A percentile compares a stretch with the other conserved stretches of the same genome.
Conservation (phyloP, 768 basidiomycete species). For the Dentipellis sp. region DNA sequence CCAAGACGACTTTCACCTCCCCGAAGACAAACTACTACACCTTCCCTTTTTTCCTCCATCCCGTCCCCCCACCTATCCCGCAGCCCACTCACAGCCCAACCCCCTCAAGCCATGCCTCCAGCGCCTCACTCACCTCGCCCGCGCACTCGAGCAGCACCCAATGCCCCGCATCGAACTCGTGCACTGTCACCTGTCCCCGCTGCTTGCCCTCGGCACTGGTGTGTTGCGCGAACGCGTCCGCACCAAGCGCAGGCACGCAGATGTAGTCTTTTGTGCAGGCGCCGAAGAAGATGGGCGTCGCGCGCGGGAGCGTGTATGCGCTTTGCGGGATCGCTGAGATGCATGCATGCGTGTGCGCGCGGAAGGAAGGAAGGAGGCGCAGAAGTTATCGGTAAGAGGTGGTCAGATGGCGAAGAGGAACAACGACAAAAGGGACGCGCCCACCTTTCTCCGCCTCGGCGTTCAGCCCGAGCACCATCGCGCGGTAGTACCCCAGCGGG, state of each 20-base stretch:
- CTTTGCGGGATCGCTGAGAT: not conserved
- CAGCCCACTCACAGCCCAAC: too few species aligned
- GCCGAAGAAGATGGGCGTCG: constrained; percentile 53
- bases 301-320: not conserved
- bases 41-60: too few species aligned
- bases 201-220: not conserved
- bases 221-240: not conserved
- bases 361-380: too few species aligned
- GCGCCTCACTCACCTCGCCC: constrained; percentile 1
- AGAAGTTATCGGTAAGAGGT: too few species aligned
- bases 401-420: not conserved
- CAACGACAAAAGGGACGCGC: not conserved
- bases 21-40: too few species aligned
- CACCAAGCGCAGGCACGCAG: constrained; percentile 6
- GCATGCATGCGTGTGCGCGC: too few species aligned
- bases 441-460: constrained; percentile 21
- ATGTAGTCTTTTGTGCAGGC: constrained; percentile 50
- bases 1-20: too few species aligned
- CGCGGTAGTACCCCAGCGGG: constrained; percentile 30
- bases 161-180: constrained; percentile 1
- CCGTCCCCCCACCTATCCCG: too few species aligned
- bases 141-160: constrained; percentile 5
- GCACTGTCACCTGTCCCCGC: not conserved
- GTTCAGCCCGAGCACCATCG: constrained; percentile 20
- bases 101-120: not conserved